phyloP scores from a whole-genome alignment of 306 rosid genomes.

The Luffa aegyptiaca region DNA sequence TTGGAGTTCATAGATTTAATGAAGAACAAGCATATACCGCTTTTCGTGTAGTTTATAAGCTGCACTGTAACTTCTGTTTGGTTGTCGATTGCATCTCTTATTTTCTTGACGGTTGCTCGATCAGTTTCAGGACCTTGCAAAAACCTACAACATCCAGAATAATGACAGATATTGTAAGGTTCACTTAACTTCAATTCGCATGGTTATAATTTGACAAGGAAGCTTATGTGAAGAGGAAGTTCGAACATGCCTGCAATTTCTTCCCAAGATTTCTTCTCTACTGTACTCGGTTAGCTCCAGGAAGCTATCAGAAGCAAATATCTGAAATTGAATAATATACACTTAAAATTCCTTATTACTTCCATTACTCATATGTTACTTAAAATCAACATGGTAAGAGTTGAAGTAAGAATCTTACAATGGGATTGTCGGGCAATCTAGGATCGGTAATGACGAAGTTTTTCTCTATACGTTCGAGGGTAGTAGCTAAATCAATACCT shows the following conservation, averaged over 20 bases:
- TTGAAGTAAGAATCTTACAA: conserved; percentile 40
- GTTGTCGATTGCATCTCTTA: conserved; percentile 81
- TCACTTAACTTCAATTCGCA: neutral
- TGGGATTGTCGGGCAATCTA: conserved; percentile 95
- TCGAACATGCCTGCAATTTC: conserved; percentile 75
- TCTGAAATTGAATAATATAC: conserved; percentile 32
- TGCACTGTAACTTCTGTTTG: conserved; percentile 92
- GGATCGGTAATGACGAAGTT: conserved; percentile 99
- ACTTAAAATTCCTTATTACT: neutral
- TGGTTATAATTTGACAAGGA: neutral
- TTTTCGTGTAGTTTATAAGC: conserved; percentile 82
- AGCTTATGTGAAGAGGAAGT: neutral
- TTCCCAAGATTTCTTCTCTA: conserved; percentile 95
- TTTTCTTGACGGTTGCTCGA: conserved; percentile 76
- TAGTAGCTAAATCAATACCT: conserved; percentile 96
- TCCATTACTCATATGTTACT: neutral
- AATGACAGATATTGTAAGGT: neutral
- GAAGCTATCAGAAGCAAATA: conserved; percentile 97
- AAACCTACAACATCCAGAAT: conserved; percentile 44
- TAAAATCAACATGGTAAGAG: neutral
- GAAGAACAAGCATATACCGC: conserved; percentile 39
- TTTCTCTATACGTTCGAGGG: conserved; percentile 96
- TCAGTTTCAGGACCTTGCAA: conserved; percentile 98
- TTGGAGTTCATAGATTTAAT: neutral
- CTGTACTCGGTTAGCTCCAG: conserved; percentile 91